Evolutionary conservation across 768 basidiomycete genomes (phyloP), one percentile per base, ranked within the genome.

Genomic region (Trametes cubensis): DNA sequence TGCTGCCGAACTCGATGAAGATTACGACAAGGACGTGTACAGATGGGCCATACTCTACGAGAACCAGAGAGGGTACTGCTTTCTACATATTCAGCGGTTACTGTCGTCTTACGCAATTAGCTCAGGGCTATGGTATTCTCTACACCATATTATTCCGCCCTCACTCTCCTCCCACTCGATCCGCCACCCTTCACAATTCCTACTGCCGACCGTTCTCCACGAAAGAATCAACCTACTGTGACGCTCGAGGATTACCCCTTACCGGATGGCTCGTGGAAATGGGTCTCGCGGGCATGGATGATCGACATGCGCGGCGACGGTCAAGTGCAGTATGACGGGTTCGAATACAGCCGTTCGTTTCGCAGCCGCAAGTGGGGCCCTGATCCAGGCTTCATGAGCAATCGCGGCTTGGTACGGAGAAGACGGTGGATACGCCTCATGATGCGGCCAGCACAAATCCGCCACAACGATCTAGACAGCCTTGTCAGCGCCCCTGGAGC

Each of bases 221-320:
- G 66, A 30, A 73, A 73, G 55, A 73, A 78, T 48, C 83, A 86
- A 64, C 81, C 85, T 0, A 81, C 82, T 3, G 77, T 89, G 51
- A 79, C 85, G 8, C 80, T 90, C 5, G 71, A 75, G 4, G 80
- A 81, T 58, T 94, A 88, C 67, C 88, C 88, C 10, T 80, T 93
- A 25, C 91, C 91, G 2, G 89, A 92, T 65, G 90, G 89, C 23
- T 82, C 80, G 21, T 94, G 92, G 92, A 81, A 76, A 54, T 94
- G 91, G 91, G 85, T 92, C 1, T 90, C 89, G 44, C 83, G 83
- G 45, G 74, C 82, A 7, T 94, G 91, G 91, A 89, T 93, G 89
- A 84, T 93, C 60, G 92, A 94, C 76, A 93, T 94, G 91, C 88
- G 88, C 44, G 83, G 85, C 28, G 85, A 89, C 23, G 89, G 89